Base-by-base conservation (phyloP, 352 stramenopile species). In the Pythium brassicae region DNA sequence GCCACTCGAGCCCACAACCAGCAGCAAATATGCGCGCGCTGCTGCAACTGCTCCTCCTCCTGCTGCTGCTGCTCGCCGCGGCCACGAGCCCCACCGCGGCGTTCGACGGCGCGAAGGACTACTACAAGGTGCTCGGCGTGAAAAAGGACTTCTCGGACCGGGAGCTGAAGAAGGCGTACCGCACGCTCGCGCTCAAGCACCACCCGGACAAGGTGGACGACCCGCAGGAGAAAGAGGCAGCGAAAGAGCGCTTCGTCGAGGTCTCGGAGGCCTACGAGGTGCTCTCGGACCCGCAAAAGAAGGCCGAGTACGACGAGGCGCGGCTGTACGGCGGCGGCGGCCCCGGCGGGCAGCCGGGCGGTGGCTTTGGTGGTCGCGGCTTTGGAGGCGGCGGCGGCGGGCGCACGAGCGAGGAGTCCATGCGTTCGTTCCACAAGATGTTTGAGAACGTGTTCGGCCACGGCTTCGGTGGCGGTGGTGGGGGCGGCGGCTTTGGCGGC, bases 241-340 rank as follows among this genome's bases (percentile, higher is more conserved):
- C 90, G n/a, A 91, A 94, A 49, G 72, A 94, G 52, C 94, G 93
- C 64, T 98, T 98, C 61, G 89, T 97, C 23, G 79, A 96, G 50
- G 87, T 97, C 35, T 94, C 76, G 20, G 86, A 96, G 55, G 92
- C 92, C 4, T 98, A 97, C 63, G 87, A 97, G 57, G 88, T 97
- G 58, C 82, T 98, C 20, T 95, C 85, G 15, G 92, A 98, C 53
- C 67, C 85, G 44, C 66, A 94, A 15, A 94, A 96, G 69, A 76
- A 89, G 43, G 71, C 92, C 9, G 86, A 94, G 37, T 98, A 97
- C 66, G 92, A 98, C 61, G 71, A 96, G 34, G 77, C 74, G 10
- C 71, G 77, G n/a, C 63, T 59, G 1, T 78, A 80, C 52, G 65
- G 66, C 50, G 70, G 66, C 50, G 70, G 63, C 32, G 54, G 57